Evolutionary conservation across 306 rosid genomes (phyloP).

Genomic region (Fragaria vesca): DNA sequence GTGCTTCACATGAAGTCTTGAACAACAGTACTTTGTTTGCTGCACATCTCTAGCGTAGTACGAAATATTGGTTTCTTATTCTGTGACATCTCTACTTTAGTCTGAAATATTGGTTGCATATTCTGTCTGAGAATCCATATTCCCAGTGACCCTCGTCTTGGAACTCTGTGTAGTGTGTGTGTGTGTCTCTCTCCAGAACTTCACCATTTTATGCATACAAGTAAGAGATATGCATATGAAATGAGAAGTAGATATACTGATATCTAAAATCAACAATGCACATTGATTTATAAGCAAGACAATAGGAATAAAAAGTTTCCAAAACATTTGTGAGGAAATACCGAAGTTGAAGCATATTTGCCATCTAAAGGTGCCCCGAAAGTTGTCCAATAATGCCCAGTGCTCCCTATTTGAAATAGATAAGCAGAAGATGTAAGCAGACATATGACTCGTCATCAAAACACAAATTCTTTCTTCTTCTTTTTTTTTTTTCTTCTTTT

Average conservation of each 20-base stretch:
- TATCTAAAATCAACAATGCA: background rate
- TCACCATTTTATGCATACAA: background rate
- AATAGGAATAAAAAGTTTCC: slow-evolving; percentile 19
- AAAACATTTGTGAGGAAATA: slow-evolving; percentile 28
- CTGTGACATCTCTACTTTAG: too few species aligned
- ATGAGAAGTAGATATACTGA: background rate
- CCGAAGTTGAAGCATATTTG: slow-evolving; percentile 98
- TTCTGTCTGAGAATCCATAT: background rate
- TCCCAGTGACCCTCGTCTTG: background rate
- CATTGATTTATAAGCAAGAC: background rate
- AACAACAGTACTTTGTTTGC: too few species aligned
- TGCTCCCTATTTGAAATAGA: slow-evolving; percentile 45
- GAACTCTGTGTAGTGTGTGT: background rate
- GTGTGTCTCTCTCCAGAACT: background rate
- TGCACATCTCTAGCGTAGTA: too few species aligned
- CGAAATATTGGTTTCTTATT: too few species aligned
- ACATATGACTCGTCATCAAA: slow-evolving; percentile 17
- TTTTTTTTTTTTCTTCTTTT: background rate
- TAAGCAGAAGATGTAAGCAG: slow-evolving; percentile 22
- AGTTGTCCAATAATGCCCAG: slow-evolving; percentile 74
- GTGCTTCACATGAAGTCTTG: too few species aligned
- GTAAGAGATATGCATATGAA: background rate
- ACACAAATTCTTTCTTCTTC: background rate
- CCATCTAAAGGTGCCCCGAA: slow-evolving; percentile 91
- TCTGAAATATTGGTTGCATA: background rate